These are phyloP conservation scores for Nannochloropsis gaditana DNA, from an alignment of 108 stramenopile species.

Conservation along the genomic window DNA sequence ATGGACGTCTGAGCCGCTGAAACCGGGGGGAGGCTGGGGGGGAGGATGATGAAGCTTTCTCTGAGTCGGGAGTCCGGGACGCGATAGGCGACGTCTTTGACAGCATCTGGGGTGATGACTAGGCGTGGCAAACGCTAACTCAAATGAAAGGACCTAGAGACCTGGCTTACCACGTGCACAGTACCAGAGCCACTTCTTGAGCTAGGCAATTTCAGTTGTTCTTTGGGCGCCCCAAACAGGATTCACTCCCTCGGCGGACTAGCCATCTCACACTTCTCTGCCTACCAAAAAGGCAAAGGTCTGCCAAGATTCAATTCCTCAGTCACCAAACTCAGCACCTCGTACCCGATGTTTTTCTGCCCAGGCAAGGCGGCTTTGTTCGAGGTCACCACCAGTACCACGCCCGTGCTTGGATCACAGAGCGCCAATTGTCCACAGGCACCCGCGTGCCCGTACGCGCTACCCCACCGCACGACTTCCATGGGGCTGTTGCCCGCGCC, in stretches of 20 bases:
- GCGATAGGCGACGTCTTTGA: background rate
- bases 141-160: too few relatives aligned
- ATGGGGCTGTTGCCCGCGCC: background rate
- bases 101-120: background rate
- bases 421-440: background rate
- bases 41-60: slow-evolving; percentile 24
- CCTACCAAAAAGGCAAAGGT: background rate
- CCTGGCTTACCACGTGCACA: too few relatives aligned
- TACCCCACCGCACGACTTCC: background rate
- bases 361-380: background rate
- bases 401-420: background rate
- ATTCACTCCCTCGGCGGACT: too few relatives aligned
- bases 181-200: too few relatives aligned
- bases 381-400: background rate
- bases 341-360: slow-evolving; percentile 15
- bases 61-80: background rate
- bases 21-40: background rate
- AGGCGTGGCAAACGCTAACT: background rate
- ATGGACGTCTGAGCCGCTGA: too few relatives aligned
- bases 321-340: slow-evolving; percentile 4
- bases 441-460: background rate
- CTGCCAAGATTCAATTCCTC: slow-evolving; percentile 7
- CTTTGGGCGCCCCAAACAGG: too few relatives aligned
- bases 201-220: too few relatives aligned
- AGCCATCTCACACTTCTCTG: background rate